phyloP scores from a whole-genome alignment of 2,329 filamentous ascomycete species.

The Botryotinia globosa region DNA sequence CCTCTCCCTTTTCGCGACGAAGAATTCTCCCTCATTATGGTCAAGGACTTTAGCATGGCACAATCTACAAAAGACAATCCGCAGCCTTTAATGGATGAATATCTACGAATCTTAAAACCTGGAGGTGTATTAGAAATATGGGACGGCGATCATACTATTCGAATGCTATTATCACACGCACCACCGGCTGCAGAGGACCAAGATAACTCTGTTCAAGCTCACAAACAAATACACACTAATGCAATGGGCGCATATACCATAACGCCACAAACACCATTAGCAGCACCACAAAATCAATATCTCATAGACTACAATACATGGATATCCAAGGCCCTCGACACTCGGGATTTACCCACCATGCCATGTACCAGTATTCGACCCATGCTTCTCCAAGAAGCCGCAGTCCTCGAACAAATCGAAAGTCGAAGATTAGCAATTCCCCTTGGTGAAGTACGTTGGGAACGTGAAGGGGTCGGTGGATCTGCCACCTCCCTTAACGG shows the following conservation, averaged over 20 bases:
- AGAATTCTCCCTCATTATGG: slow-evolving; percentile 84
- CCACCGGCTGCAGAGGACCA: slow-evolving; percentile 45
- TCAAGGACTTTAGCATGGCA: slow-evolving; percentile 75
- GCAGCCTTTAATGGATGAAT: slow-evolving; percentile 63
- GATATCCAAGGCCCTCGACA: slow-evolving; percentile 73
- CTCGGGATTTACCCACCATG: slow-evolving; percentile 65
- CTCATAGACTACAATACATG: slow-evolving; percentile 81
- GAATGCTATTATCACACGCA: slow-evolving; percentile 75
- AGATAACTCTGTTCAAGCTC: slow-evolving; percentile 48
- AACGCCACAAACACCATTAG: slow-evolving; percentile 78
- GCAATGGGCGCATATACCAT: slow-evolving; percentile 78
- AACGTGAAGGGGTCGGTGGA: slow-evolving; percentile 69
- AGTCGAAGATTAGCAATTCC: slow-evolving; percentile 82
- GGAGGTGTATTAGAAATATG: slow-evolving; percentile 83
- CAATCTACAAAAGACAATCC: slow-evolving; percentile 53
- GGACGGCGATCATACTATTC: slow-evolving; percentile 83
- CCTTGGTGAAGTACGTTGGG: slow-evolving; percentile 81
- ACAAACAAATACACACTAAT: slow-evolving; percentile 62
- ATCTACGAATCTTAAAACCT: slow-evolving; percentile 70
- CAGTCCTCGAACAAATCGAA: slow-evolving; percentile 64
- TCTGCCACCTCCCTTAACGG: slow-evolving; percentile 60
- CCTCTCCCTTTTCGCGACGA: slow-evolving; percentile 76
- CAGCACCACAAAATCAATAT: slow-evolving; percentile 75
- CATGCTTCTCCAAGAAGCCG: slow-evolving; percentile 77
- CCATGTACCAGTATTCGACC: slow-evolving; percentile 77